phyloP scores from a whole-genome alignment of 306 rosid genomes.

The Parietaria judaica region DNA sequence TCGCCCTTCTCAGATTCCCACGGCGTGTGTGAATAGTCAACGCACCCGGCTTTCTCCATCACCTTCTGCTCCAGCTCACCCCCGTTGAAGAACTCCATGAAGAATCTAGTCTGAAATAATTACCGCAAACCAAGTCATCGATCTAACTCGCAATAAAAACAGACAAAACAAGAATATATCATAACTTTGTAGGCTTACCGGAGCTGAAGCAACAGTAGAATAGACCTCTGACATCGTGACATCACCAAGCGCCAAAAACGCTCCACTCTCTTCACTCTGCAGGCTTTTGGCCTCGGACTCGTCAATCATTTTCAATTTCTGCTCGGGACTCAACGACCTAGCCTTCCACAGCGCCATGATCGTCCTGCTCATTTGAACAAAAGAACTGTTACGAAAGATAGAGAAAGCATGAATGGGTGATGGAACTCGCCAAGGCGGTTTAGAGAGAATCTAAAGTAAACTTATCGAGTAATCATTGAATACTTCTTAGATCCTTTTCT shows the following conservation, averaged over 20 bases:
- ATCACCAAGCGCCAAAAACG: slow-evolving; percentile 60
- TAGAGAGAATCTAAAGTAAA: no score
- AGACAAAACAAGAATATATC: not conserved
- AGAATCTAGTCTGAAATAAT: slow-evolving; percentile 43
- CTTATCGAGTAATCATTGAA: no score
- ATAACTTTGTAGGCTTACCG: slow-evolving; percentile 37
- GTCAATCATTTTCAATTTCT: slow-evolving; percentile 74
- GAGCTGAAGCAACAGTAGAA: slow-evolving; percentile 44
- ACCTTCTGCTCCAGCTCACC: slow-evolving; percentile 63
- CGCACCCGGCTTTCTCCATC: slow-evolving; percentile 80
- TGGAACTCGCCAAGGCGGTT: not conserved
- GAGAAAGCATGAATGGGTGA: slow-evolving; percentile 13
- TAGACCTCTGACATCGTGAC: slow-evolving; percentile 74
- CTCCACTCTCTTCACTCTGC: slow-evolving; percentile 60
- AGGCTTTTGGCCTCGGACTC: slow-evolving; percentile 56
- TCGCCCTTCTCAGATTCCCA: slow-evolving; percentile 81
- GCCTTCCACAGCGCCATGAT: slow-evolving; percentile 98
- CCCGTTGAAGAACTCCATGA: slow-evolving; percentile 71
- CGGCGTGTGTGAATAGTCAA: slow-evolving; percentile 65
- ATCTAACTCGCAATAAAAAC: not conserved
- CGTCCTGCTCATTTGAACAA: slow-evolving; percentile 45
- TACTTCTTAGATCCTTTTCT: no score
- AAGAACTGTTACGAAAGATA: not conserved
- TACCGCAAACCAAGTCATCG: slow-evolving; percentile 15
- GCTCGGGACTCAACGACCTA: slow-evolving; percentile 85